Evolutionary conservation across 2,329 filamentous ascomycete species (phyloP), one percentile per base, ranked within the genome.

Genomic region (Periconia sp.): DNA sequence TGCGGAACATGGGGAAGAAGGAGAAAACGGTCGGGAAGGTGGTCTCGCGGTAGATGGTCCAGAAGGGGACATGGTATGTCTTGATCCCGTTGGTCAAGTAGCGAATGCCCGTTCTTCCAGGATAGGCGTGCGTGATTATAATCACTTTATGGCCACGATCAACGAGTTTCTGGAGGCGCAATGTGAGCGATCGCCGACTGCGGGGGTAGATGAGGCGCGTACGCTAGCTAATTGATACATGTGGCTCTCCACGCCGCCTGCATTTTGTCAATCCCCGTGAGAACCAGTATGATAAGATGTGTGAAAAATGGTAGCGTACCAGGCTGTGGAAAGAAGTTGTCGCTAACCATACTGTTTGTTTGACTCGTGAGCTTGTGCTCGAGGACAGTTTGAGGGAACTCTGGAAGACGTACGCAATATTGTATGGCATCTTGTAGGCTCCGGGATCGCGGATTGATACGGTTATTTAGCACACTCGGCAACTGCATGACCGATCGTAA

Each of bases 241-340:
- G 77, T 99, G 94, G 75, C 91, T 96, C 79, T 99, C 94, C 61
- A 99, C 86, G 65, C 94, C 94, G 70, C 94, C 83, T 82, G 37
- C 3, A 40, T 20, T 13, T 37, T 11, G 15, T 37, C 33, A 37
- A 14, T 37, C 33, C 45, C 42, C 19, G 63, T 67, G 48, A 71
- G 66, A 60, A 46, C 11, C 18, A 40, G 18, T 13, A 31, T 13
- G 9, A 49, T 20, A 18, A 15, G n/a, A 30, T 23, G 6, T 15
- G 9, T 20, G 14, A 53, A n/a, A 13, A 49, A 40, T 44, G 35
- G 20, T 37, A 17, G 45, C 74, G 49, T 71, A 81, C 81, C 92
- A 49, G 94, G 93, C 70, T 97, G 93, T 14, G 94, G 94, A 72
- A 95, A 99, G 86, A 99, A 99, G 83, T 96, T 97, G 81, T 99